Percentiles rank a stretch among this genome's conserved stretches.
These are phyloP conservation scores for Colletotrichum incanum DNA, from an alignment of 2,329 filamentous ascomycete genomes.

Conservation along the genomic window DNA sequence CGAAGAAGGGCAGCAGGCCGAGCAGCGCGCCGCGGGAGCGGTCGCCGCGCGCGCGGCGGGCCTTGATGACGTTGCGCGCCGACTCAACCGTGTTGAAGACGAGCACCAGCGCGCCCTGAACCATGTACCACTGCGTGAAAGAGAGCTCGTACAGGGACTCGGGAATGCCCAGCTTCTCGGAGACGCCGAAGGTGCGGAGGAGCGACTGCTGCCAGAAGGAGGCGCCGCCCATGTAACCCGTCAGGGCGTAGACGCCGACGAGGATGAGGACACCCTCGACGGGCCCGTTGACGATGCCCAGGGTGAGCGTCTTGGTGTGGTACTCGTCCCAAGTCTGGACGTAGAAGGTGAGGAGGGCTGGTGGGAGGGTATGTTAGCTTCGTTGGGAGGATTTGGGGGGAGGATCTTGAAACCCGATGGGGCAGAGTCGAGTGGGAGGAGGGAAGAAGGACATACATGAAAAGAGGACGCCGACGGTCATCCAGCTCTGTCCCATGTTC, in stretches of 20 bases:
- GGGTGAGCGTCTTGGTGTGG: constrained; percentile 94
- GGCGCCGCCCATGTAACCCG: constrained; percentile 87
- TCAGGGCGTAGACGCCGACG: constrained; percentile 85
- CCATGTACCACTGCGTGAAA: constrained; percentile 94
- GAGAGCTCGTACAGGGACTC: constrained; percentile 81
- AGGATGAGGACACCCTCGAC: constrained; percentile 95
- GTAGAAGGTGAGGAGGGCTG: constrained; percentile 94
- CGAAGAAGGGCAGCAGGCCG: constrained; percentile 86
- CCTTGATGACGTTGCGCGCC: constrained; percentile 86
- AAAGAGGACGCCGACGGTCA: constrained; percentile 87
- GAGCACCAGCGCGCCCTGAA: constrained; percentile 86
- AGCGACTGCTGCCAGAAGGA: constrained; percentile 94
- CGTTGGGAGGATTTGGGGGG: background rate
- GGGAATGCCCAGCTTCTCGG: constrained; percentile 76
- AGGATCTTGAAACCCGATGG: constrained; percentile 31
- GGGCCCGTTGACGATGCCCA: constrained; percentile 93
- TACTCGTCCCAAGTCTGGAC: constrained; percentile 99
- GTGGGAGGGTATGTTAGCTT: constrained; percentile 29
- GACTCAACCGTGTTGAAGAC: constrained; percentile 88
- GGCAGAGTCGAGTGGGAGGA: background rate
- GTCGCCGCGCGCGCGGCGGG: constrained; percentile 82
- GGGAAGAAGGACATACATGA: constrained; percentile 71
- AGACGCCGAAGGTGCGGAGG: constrained; percentile 80
- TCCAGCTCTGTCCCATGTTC: constrained; percentile 94
- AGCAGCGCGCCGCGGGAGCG: constrained; percentile 81